Evolutionary conservation across 192 early-diverging fungal genomes (phyloP).

Genomic region (Pilobolus umbonatus): DNA sequence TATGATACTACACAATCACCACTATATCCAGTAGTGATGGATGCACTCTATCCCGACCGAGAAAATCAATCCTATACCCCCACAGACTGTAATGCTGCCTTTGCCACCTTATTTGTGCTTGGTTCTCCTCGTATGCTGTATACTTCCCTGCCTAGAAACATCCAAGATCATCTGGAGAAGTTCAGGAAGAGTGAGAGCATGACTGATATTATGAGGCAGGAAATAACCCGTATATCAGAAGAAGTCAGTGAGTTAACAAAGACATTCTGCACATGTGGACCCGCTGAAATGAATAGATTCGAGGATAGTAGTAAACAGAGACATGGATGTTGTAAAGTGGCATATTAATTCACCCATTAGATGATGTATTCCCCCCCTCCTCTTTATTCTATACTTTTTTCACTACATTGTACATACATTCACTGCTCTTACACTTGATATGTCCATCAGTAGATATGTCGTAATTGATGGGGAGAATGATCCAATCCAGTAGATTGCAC

Average conservation of each 20-base stretch:
- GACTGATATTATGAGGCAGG: constrained; percentile 42
- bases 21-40: constrained; percentile 39
- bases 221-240: constrained; percentile 47
- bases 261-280: constrained; percentile 56
- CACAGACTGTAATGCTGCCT: constrained; percentile 33
- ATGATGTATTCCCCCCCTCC: too few species aligned
- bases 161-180: constrained; percentile 37
- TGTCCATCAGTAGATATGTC: too few species aligned
- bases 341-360: too few species aligned
- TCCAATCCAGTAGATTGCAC: too few species aligned
- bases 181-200: constrained; percentile 28
- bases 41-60: constrained; percentile 26
- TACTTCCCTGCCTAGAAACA: constrained; percentile 42
- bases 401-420: too few species aligned
- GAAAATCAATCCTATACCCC: constrained; percentile 6
- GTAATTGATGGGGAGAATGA: too few species aligned
- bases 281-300: too few species aligned
- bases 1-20: constrained; percentile 36
- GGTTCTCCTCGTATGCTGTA: constrained; percentile 53
- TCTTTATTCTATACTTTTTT: too few species aligned
- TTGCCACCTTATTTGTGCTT: constrained; percentile 61
- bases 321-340: too few species aligned
- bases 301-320: too few species aligned
- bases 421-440: too few species aligned
- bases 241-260: constrained; percentile 53